A percentile compares a stretch with the other conserved stretches of the same genome.
These are phyloP conservation scores for Novakomyces olei DNA, from an alignment of 805 yeast genomes.

Conservation along the genomic window DNA sequence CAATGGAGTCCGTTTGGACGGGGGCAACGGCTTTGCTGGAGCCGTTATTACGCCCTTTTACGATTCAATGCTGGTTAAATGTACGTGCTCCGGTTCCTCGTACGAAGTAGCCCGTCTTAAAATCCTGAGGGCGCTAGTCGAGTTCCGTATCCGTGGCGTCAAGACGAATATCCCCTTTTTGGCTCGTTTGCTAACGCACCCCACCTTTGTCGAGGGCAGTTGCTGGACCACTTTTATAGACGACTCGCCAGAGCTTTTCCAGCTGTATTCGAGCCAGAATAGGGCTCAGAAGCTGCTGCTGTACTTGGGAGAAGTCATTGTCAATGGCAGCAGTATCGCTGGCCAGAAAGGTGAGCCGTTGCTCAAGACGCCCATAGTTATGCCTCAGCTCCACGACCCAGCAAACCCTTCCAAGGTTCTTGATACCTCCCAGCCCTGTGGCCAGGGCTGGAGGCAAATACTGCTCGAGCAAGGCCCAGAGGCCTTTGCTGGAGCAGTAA, in stretches of 20 bases:
- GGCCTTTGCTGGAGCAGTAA: conserved; percentile 70
- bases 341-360: conserved; percentile 91
- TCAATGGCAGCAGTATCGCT: conserved; percentile 85
- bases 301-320: conserved; percentile 81
- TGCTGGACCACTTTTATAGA: conserved; percentile 99
- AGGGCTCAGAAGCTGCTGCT: conserved; percentile 86
- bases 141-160: conserved; percentile 96
- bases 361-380: conserved; percentile 45
- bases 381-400: conserved; percentile 50
- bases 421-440: conserved; percentile 35
- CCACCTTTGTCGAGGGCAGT: conserved; percentile 59
- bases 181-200: conserved; percentile 74
- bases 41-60: conserved; percentile 91
- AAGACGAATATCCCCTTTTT: conserved; percentile 95
- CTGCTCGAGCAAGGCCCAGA: conserved; percentile 71
- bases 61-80: conserved; percentile 94
- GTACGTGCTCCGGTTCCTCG: conserved; percentile 91
- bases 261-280: conserved; percentile 84
- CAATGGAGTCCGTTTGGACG: conserved; percentile 95
- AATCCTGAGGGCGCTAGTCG: conserved; percentile 91
- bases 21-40: conserved; percentile 97
- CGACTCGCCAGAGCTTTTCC: conserved; percentile 89
- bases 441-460: conserved; percentile 82
- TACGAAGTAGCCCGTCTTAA: conserved; percentile 92
- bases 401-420: conserved; percentile 20